Conservation (phyloP, 805 yeast genomes). For the Candida insectorum region DNA sequence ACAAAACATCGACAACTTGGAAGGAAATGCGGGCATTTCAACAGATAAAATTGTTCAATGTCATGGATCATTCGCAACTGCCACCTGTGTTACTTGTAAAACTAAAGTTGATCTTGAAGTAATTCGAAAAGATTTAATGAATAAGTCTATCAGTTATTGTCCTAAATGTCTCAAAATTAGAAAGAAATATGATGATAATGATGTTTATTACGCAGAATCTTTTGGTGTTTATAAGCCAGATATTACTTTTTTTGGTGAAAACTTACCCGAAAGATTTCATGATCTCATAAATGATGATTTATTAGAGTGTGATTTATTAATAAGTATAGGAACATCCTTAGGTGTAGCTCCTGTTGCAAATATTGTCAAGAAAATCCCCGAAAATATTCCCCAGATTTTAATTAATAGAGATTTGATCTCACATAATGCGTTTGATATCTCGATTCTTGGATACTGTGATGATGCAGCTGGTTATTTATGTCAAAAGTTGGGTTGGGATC, state of each 20-base stretch:
- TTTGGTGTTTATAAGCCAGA: constrained; percentile 77
- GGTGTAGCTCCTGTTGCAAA: constrained; percentile 56
- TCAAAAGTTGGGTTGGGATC: constrained; percentile 31
- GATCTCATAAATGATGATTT: constrained; percentile 47
- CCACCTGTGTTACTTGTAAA: constrained; percentile 77
- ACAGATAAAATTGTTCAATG: constrained; percentile 67
- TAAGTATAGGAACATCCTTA: constrained; percentile 82
- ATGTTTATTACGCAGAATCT: constrained; percentile 25
- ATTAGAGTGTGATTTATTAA: constrained; percentile 67
- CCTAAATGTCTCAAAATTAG: constrained; percentile 27
- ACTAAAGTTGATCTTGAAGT: constrained; percentile 49
- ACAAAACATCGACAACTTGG: constrained; percentile 44
- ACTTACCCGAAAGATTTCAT: constrained; percentile 48
- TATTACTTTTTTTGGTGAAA: constrained; percentile 79
- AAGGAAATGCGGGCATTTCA: constrained; percentile 47
- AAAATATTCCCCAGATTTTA: constrained; percentile 33
- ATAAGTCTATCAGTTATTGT: constrained; percentile 54
- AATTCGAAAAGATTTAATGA: constrained; percentile 47
- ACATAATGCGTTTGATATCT: constrained; percentile 36
- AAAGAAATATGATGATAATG: constrained; percentile 18
- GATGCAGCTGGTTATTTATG: constrained; percentile 35
- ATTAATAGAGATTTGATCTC: constrained; percentile 37
- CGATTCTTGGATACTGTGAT: constrained; percentile 39
- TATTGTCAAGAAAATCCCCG: constrained; percentile 33
- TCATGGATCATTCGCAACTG: constrained; percentile 74